phyloP scores from a whole-genome alignment of 2,329 filamentous ascomycete species.

The Fusarium transvaalense region DNA sequence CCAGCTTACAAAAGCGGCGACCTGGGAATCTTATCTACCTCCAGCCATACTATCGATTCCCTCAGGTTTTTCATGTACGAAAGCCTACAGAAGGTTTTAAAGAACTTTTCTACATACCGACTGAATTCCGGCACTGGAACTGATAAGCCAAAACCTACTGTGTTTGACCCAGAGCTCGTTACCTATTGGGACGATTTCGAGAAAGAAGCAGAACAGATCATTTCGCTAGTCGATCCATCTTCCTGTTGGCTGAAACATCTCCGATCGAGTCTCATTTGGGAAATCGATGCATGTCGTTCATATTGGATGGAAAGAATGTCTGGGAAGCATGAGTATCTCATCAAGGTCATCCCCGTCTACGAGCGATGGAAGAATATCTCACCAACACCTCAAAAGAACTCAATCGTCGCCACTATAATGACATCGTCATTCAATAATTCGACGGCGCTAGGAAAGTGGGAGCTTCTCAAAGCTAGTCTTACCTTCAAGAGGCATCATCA shows the following conservation, averaged over 20 bases:
- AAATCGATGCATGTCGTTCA: neutral
- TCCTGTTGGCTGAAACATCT: neutral
- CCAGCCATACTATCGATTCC: neutral
- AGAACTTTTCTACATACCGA: neutral
- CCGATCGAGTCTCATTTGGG: neutral
- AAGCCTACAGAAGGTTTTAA: neutral
- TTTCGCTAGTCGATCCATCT: neutral
- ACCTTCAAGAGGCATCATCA: constrained; percentile 1
- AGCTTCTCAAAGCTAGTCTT: constrained; percentile 11
- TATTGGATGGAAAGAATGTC: neutral
- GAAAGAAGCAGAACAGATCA: neutral
- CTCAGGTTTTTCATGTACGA: neutral
- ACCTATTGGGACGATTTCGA: constrained; percentile 3
- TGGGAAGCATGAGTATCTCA: neutral
- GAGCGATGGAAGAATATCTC: neutral
- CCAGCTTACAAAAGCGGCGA: neutral
- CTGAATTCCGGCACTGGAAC: no score
- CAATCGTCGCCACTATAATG: neutral
- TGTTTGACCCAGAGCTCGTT: constrained; percentile 1
- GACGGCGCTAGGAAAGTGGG: neutral
- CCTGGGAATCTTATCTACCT: neutral
- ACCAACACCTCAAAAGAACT: neutral
- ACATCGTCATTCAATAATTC: neutral
- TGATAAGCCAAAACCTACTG: neutral
- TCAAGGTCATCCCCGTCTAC: neutral